Base-by-base conservation (phyloP, 306 rosid species). In the Hippophae rhamnoides region DNA sequence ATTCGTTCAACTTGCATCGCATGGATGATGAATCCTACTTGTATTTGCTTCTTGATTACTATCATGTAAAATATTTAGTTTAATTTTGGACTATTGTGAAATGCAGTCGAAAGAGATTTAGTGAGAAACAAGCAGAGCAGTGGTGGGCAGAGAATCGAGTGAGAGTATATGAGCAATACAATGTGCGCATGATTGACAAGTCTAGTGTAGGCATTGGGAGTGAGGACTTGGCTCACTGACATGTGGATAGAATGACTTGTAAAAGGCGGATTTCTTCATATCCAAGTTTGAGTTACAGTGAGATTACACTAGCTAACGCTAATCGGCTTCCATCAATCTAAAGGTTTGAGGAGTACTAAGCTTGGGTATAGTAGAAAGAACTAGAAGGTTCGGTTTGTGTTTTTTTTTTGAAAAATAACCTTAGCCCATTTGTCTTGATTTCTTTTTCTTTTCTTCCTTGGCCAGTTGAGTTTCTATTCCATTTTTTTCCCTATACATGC, bases 121-220 rank as follows among this genome's bases (percentile, higher is more conserved):
- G 93, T 41, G 95, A 92, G 80, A 92, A 84, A 67, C 94, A 92
- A 73, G 99, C 99, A 67, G 96, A 88, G 76, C 86, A 78, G 60
- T 88, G 99, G 99, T 92, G 99, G 99, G 88, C 96, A 11, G 99
- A 84, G 75, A 92, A 92, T 58, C 89, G 96, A 0, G 79, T 74
- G 48, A 85, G 99, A 68, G 99, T 92, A 9, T 80, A 88, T 25
- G 93, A 88, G 72, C 84, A 79, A 59, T 92, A 92, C 75, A 82
- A 92, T 26, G 99, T 88, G 55, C 89, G 86, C 43, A 77, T 74
- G 77, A 66, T 76, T 41, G 95, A 92, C 81, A 92, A 92, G 78
- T 87, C 96, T 18, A 72, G 72, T 64, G 80, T 92, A 58, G 99
- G 96, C 12, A 69, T 79, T 64, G 99, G 96, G 62, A 82, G 95